Conservation (phyloP, 2,329 filamentous ascomycete genomes). For the Acrocalymma vagum region DNA sequence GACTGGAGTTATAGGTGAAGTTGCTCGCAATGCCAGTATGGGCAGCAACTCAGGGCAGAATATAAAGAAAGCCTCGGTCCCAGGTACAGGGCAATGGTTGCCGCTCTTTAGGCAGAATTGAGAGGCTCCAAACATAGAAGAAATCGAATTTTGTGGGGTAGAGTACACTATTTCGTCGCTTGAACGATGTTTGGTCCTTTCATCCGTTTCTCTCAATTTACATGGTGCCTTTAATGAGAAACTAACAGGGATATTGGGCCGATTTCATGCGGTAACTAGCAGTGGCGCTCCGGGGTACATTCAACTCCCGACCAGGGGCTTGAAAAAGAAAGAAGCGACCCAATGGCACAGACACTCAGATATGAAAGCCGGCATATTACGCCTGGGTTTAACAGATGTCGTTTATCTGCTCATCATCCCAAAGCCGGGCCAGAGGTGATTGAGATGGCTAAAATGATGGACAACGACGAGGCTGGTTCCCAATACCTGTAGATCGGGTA, state of each 20-base stretch:
- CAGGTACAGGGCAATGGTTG: constrained; percentile 1
- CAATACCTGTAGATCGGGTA: too few species aligned
- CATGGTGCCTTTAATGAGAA: constrained; percentile 29
- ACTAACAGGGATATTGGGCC: constrained; percentile 33
- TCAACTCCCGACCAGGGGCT: constrained; percentile 22
- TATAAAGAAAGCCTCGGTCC: constrained; percentile 23
- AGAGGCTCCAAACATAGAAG: constrained; percentile 16
- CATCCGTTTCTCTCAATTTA: constrained; percentile 43
- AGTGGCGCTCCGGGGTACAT: constrained; percentile 44
- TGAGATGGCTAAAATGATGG: too few species aligned
- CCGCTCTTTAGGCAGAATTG: constrained; percentile 45
- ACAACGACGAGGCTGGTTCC: too few species aligned
- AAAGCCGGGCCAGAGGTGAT: too few species aligned
- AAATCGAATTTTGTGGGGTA: constrained; percentile 36
- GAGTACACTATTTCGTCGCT: constrained; percentile 19
- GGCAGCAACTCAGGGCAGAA: constrained; percentile 15
- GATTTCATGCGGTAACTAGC: constrained; percentile 26
- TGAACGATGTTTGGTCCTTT: constrained; percentile 35
- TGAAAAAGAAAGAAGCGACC: constrained; percentile 26
- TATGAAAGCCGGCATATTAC: too few species aligned
- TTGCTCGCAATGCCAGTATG: constrained; percentile 19
- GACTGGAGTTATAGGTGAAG: constrained; percentile 14
- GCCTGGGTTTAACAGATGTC: too few species aligned
- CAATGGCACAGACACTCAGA: constrained; percentile 26
- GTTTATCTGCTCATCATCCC: too few species aligned